Conservation (phyloP, 108 stramenopile species). For the Nitzschia sp. region DNA sequence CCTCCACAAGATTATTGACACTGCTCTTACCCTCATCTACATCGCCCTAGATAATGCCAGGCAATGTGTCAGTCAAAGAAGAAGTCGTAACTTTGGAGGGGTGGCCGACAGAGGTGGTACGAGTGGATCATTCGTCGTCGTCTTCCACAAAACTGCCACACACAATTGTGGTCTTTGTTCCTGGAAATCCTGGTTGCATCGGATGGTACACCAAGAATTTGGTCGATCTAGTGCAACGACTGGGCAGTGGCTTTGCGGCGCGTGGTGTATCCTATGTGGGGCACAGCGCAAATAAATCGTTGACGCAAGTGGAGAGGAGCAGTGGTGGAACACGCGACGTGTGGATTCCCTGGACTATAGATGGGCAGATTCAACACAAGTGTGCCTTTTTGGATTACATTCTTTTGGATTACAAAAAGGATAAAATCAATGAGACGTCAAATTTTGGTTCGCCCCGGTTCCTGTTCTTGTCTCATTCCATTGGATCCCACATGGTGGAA, state of each 20-base stretch:
- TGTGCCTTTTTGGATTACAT: slow-evolving; percentile 64
- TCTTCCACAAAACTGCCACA: slow-evolving; percentile 34
- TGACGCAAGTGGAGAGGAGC: slow-evolving; percentile 7
- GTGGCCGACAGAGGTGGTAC: slow-evolving; percentile 69
- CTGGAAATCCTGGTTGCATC: slow-evolving; percentile 81
- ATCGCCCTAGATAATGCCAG: too few species aligned
- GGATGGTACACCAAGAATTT: slow-evolving; percentile 64
- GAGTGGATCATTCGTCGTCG: slow-evolving; percentile 38
- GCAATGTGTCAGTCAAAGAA: slow-evolving; percentile 17
- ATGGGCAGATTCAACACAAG: slow-evolving; percentile 82
- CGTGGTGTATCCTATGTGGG: slow-evolving; percentile 75
- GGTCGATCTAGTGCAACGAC: slow-evolving; percentile 32
- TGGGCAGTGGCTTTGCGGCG: slow-evolving; percentile 63
- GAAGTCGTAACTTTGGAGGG: slow-evolving; percentile 42
- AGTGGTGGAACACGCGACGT: slow-evolving; percentile 1
- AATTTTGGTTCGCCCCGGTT: slow-evolving; percentile 30
- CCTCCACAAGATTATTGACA: too few species aligned
- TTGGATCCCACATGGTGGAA: slow-evolving; percentile 75
- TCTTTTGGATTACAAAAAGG: slow-evolving; percentile 21
- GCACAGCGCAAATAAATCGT: slow-evolving; percentile 43
- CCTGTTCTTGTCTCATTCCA: slow-evolving; percentile 82
- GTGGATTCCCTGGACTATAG: slow-evolving; percentile 65
- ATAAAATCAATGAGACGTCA: background rate
- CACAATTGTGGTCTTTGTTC: slow-evolving; percentile 70
- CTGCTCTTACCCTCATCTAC: too few species aligned